Base-by-base conservation (phyloP, 2,329 filamentous ascomycete species). In the Colletotrichum horii region DNA sequence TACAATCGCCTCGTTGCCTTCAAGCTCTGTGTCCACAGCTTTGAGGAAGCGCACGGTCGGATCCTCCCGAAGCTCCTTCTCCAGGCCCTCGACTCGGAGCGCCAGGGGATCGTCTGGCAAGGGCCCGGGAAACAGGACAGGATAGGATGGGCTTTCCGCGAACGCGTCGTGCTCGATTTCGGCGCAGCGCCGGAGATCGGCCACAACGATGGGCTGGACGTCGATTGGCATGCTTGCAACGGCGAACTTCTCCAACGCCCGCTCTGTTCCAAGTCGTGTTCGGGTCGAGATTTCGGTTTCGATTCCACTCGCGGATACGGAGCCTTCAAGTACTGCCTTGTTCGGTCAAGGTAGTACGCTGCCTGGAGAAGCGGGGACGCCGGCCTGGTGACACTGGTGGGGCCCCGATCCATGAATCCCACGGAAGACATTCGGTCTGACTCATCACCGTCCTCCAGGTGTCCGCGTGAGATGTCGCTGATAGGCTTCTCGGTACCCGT, bases 101-200 rank as follows among this genome's bases (percentile, higher is more conserved):
- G 77, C 79, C n/a, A 77, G 56, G 7, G 73, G 77, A 16, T 79
- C 70, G 14, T 79, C 76, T 38, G 82, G 79, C 64, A 82, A 79
- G 43, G 81, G 82, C 1, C 82, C 82, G 19, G 82, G 82, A 72
- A 83, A 83, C 30, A 78, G 56, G 48, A 77, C 24, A n/a, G 56
- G 32, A 16, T 70, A 70, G 24, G 66, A 36, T 24, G 56, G 72
- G 62, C 65, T 73, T 38, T 62, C 60, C 22, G 48, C 55, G 30
- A 76, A 76, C 3, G 74, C 74, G 28, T 60, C 24, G 8, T 66
- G 52, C 66, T 76, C 74, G 30, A 76, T 66, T 62, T 76, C 71
- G 71, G 74, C 74, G 26, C 74, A 76, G 4, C 74, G 74, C 66
- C 71, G 71, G 19, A 75, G n/a, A 34, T 76, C 74, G 43, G 60